Base-by-base conservation (phyloP, 164 flowering plant genomes). In the Nelumbo lutea region DNA sequence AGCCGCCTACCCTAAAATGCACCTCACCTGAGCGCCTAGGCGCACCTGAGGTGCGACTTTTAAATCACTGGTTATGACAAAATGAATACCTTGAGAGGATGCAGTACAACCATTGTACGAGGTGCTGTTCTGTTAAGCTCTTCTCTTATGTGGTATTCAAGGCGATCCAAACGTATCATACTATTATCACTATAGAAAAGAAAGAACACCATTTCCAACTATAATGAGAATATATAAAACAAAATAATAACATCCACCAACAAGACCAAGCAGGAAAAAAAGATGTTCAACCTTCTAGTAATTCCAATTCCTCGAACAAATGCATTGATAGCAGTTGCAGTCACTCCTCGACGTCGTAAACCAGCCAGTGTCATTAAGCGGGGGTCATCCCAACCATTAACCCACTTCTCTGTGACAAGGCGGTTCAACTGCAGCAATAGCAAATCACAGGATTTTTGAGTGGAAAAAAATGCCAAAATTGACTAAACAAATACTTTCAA, bases 351-450 rank as follows among this genome's bases (percentile, higher is more conserved):
- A 62, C 98, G 90, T 9, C 93, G 73, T 75, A 96, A 82, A 75
- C 96, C 99, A 83, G 98, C 97, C 27, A 96, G 84, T 50, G 99
- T 96, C 97, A 93, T 87, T 45, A 96, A 82, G 52, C 98, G 97
- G 6, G 99, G 99, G 72, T 96, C 99, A 83, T 96, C 99, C 99
- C 99, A 96, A 56, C 99, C 96, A 78, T 89, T 96, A 74, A 96
- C 98, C 88, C 87, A 87, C 62, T 87, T 90, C 41, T 96, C 94
- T 40, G 87, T 93, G 66, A 96, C 99, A 62, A 96, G 79, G 11
- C 83, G 87, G 62, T 93, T 96, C 70, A 93, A 80, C 99, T 95
- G 78, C 79, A 85, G 78, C 79, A 85, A 69, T 4, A 62, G 56
- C 52, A 74, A 39, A 78, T 39, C 42, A 47, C 13, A 55, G 41